Base-by-base conservation (phyloP, 1,139 yeast species). In the Geotrichum australiense region DNA sequence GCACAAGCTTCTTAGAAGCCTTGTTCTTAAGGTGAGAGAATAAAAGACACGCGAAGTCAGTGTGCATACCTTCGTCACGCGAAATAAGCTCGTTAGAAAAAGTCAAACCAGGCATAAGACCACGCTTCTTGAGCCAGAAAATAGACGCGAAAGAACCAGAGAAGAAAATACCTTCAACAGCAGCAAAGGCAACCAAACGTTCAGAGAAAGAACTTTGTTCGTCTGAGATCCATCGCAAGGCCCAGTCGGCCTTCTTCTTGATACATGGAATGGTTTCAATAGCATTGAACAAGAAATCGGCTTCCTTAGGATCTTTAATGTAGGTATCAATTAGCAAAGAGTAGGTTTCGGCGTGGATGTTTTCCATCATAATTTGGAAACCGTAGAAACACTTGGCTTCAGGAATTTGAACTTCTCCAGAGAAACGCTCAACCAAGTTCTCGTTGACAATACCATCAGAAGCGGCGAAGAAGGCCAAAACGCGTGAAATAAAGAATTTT, bases 321-420 rank as follows among this genome's bases (percentile, higher is more conserved):
- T 89, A 91, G 35, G 96, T 78, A 64, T 91, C 98, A 57, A 91
- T 85, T 61, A 91, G 76, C 55, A 91, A 71, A 11, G 97, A 89
- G 70, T 93, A 91, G 37, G 96, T 91, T 71, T 91, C 98, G 25
- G 96, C 80, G 69, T 91, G 98, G 59, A 91, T 91, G 73, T 91
- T 93, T 70, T 93, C 96, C 91, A 89, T 98, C 94, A 93, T 91
- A 66, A 91, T 91, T 71, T 91, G 97, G 81, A 91, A 91, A 42
- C 98, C 98, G 64, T 91, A 91, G 73, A 91, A 91, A 66, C 96
- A 87, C 68, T 91, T 89, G 56, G 97, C 98, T 71, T 91, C 99
- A 47, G 98, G 94, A 53, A 83, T 71, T 69, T 89, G 97, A 48
- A 91, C 96, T 70, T 93, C 96, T 52, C 96, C 94, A 46, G 94